Conservation (phyloP, 768 basidiomycete genomes). For the Gelatoporia subvermispora region DNA sequence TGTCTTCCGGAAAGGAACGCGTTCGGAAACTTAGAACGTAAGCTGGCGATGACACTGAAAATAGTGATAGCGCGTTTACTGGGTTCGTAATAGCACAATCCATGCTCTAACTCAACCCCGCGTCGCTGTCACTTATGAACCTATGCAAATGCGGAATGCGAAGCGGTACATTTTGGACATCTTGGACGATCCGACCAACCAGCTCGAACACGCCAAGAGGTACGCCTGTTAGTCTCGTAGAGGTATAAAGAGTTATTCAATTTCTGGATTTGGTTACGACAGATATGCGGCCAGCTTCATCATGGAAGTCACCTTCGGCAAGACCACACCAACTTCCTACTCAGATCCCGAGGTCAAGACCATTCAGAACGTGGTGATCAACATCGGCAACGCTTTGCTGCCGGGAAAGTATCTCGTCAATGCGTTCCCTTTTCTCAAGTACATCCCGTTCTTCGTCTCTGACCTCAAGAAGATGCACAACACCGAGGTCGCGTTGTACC, state of each 20-base stretch:
- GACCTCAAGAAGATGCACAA: constrained; percentile 51
- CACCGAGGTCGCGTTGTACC: constrained; percentile 32
- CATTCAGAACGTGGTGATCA: constrained; percentile 27
- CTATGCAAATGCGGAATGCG: constrained; percentile 28
- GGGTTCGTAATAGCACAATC: constrained; percentile 19
- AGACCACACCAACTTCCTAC: constrained; percentile 31
- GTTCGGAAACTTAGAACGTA: constrained; percentile 20
- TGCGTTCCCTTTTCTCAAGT: constrained; percentile 28
- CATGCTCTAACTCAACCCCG: constrained; percentile 30
- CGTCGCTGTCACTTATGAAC: constrained; percentile 26
- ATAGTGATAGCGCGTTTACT: background rate
- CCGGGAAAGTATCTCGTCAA: constrained; percentile 33
- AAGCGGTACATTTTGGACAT: constrained; percentile 31
- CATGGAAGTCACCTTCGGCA: constrained; percentile 37
- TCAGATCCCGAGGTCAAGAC: constrained; percentile 30
- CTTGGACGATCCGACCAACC: constrained; percentile 27
- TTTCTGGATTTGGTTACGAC: too few species aligned
- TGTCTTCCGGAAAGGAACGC: constrained; percentile 21
- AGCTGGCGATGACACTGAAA: constrained; percentile 10
- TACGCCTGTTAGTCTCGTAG: too few species aligned
- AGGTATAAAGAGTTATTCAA: too few species aligned
- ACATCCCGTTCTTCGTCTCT: constrained; percentile 54
- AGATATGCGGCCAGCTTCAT: constrained; percentile 37
- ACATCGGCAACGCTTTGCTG: constrained; percentile 31
- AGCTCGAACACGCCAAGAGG: constrained; percentile 30